Conservation (phyloP, 2,329 filamentous ascomycete genomes). For the Zymoseptoria crescenta region DNA sequence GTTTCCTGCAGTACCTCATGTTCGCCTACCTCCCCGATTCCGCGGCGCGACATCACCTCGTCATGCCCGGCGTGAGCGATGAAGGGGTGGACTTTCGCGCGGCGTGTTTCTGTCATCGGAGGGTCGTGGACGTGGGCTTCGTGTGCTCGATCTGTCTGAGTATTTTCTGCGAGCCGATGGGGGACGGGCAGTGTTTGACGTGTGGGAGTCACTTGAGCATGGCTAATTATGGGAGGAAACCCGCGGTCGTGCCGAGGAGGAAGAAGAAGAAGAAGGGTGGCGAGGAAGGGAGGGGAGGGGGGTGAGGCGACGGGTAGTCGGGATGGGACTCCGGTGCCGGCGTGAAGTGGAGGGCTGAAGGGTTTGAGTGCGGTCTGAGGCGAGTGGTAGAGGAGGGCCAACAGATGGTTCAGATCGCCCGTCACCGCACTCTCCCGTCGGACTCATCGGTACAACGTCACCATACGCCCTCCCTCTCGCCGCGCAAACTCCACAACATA, state of each 20-base stretch:
- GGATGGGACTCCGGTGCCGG: conserved; percentile 23
- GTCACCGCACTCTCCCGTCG: too few species aligned
- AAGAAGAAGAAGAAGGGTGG: conserved; percentile 66
- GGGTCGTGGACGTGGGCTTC: conserved; percentile 83
- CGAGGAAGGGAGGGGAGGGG: conserved; percentile 41
- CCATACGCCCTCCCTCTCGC: too few species aligned
- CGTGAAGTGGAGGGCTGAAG: neutral
- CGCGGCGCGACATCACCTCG: conserved; percentile 54
- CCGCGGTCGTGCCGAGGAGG: conserved; percentile 65
- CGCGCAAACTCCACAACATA: too few species aligned
- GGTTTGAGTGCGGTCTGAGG: neutral
- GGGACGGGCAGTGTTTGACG: conserved; percentile 65
- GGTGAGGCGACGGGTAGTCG: conserved; percentile 23
- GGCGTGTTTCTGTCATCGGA: conserved; percentile 94
- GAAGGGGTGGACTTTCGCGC: conserved; percentile 91
- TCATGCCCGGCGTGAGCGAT: conserved; percentile 60
- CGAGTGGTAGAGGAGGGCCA: too few species aligned
- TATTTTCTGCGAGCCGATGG: conserved; percentile 69
- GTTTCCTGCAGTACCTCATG: conserved; percentile 87
- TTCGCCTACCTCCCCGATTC: conserved; percentile 79
- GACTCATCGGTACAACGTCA: too few species aligned
- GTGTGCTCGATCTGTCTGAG: conserved; percentile 95
- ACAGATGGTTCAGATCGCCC: too few species aligned
- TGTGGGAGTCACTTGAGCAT: conserved; percentile 73
- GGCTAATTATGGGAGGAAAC: conserved; percentile 67